Base-by-base conservation (phyloP, 1,139 yeast species). In the Candida sanyaensis region DNA sequence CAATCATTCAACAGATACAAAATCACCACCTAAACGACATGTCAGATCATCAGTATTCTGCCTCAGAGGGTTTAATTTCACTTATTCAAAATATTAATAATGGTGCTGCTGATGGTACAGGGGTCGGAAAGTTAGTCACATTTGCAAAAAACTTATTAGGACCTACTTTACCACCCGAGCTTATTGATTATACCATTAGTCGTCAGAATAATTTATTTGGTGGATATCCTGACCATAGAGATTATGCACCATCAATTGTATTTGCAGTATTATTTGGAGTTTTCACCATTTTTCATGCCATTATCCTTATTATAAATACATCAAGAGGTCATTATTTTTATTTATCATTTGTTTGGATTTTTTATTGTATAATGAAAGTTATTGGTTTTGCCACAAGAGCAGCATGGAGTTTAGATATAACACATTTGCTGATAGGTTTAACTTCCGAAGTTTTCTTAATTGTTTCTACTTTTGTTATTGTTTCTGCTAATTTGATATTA, bases 251-350 rank as follows among this genome's bases (percentile, higher is more conserved):
- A 1, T 59, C 64, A 36, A 58, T 63, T 10, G 57, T 69, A 5
- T 72, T 72, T 54, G 58, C 66, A 0, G 71, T 56, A 2, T 56
- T 63, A 4, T 73, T 69, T 50, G 65, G 53, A 1, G 32, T 71
- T 1, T 41, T 71, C 1, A 51, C 57, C 44, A 4, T 71, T 9
- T 17, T 58, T 2, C 77, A 73, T 49, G 48, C 64, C 6, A 33
- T 47, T 2, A 57, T 73, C 12, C 71, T 68, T 45, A 31, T 54
- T 5, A 54, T 71, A 38, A 73, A 73, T 51, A 50, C 49, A n/a
- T 53, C 67, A 2, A 58, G 78, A 39, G 68, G 73, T 7, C 78
- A 73, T 54, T 57, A 64, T 47, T 73, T 73, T 51, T 68, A 62
- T 57, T 51, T 71, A 12, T 64, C 70, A 6, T 51, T 66, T 21